Conservation (phyloP, 2,329 filamentous ascomycete species). For the Alternaria gansuensis region DNA sequence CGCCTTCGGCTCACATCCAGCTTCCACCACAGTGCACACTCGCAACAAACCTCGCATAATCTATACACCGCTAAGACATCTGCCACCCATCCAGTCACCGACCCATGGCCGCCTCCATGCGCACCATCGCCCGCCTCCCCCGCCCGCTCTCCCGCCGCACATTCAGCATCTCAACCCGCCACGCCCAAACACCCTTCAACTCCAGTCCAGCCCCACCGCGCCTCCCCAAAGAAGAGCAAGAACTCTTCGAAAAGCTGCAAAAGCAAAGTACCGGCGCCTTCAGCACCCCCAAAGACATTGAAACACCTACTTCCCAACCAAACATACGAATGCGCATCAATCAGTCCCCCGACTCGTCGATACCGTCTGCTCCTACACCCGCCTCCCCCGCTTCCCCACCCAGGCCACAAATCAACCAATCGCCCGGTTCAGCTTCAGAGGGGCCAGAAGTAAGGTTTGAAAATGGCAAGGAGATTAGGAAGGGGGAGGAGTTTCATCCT, state of each 20-base stretch:
- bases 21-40: slow-evolving; percentile 3
- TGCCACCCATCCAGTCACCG: background rate
- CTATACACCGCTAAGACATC: background rate
- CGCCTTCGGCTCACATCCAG: slow-evolving; percentile 10
- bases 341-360: slow-evolving; percentile 40
- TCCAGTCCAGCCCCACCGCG: slow-evolving; percentile 77
- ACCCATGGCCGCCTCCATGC: slow-evolving; percentile 27
- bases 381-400: slow-evolving; percentile 8
- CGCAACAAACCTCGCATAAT: background rate
- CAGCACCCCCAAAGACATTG: slow-evolving; percentile 66
- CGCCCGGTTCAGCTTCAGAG: slow-evolving; percentile 13
- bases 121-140: slow-evolving; percentile 31
- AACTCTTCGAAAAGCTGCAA: slow-evolving; percentile 88
- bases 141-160: slow-evolving; percentile 39
- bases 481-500: slow-evolving; percentile 72
- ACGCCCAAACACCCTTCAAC: slow-evolving; percentile 35
- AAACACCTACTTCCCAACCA: slow-evolving; percentile 30
- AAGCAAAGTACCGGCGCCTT: slow-evolving; percentile 77
- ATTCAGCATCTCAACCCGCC: slow-evolving; percentile 27
- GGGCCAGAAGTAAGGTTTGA: slow-evolving; percentile 27
- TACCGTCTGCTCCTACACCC: background rate
- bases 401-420: slow-evolving; percentile 24
- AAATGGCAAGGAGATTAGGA: slow-evolving; percentile 55
- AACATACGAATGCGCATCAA: slow-evolving; percentile 44
- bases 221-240: slow-evolving; percentile 87